phyloP scores from a whole-genome alignment of 2,329 filamentous ascomycete species.

The Dactylellina sp. region DNA sequence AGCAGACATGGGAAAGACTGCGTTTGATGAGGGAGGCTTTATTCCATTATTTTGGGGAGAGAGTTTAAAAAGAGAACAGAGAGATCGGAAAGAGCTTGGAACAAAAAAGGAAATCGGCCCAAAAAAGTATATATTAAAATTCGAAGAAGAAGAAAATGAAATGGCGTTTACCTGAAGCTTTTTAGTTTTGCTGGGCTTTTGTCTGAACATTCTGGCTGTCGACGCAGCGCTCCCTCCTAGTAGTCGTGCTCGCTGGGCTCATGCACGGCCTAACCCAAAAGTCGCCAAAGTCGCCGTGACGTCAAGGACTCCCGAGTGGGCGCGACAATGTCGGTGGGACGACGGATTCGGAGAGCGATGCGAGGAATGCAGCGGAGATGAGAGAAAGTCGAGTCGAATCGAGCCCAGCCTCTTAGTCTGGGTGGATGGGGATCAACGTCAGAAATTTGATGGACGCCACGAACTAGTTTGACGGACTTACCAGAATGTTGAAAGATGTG shows the following conservation, averaged over 20 bases:
- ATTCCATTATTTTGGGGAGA: not conserved
- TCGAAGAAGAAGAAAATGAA: slow-evolving; percentile 3
- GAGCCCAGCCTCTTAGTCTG: no score
- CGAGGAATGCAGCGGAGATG: slow-evolving; percentile 15
- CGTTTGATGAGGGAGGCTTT: not conserved
- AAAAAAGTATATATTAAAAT: no score
- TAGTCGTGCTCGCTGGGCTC: not conserved
- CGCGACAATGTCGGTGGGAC: not conserved
- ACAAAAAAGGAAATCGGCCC: no score
- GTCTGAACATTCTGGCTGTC: slow-evolving; percentile 12
- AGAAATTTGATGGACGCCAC: no score
- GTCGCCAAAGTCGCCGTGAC: slow-evolving; percentile 42
- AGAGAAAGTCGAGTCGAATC: not conserved
- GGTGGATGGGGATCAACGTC: no score
- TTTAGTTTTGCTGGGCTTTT: slow-evolving; percentile 32
- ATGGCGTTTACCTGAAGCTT: slow-evolving; percentile 30
- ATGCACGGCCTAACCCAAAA: slow-evolving; percentile 15
- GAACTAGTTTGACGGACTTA: no score
- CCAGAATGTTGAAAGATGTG: no score
- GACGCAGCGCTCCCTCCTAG: no score
- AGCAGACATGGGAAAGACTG: not conserved
- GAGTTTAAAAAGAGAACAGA: slow-evolving; percentile 6
- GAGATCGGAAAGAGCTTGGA: not conserved
- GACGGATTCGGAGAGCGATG: slow-evolving; percentile 16
- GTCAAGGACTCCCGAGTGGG: slow-evolving; percentile 27